Evolutionary conservation across 2,329 filamentous ascomycete genomes (phyloP), one percentile per base, ranked within the genome.

Genomic region (Lomentospora prolificans): DNA sequence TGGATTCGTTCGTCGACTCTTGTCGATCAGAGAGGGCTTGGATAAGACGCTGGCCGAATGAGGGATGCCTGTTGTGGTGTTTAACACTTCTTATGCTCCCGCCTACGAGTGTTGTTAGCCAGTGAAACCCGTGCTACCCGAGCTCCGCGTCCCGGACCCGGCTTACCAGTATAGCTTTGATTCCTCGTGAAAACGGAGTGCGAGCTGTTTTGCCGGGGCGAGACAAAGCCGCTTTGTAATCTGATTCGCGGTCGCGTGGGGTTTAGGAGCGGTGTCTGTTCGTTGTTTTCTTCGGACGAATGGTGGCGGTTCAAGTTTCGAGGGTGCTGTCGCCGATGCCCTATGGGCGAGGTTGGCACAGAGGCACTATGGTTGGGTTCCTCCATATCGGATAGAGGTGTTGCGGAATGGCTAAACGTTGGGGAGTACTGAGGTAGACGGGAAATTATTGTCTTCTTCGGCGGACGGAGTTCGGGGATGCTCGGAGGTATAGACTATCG

Each of bases 1-100:
- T 87, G 51, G 84, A 85, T 59, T 86, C 83, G 59, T 76, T 69
- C 70, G 85, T 72, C 58, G 77, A 78, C 28, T 79, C 76, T 63
- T 77, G 79, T 60, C 76, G 74, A 63, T 79, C 84, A 57, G 72
- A 74, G 57, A 88, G 73, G 55, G 81, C 85, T 58, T 78, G 79
- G 58, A 80, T 79, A 24, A 88, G 73, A 17, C 86, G 80, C 41
- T 78, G 73, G 17, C 80, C 73, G 75, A 77, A 83, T 14, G 82
- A 86, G 22, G 75, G 75, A 46, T 76, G 75, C 48, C 82, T 78
- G 62, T 72, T 79, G 66, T 85, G 79, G 62, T 82, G 72, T 58
- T 73, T 72, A 25, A 67, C 64, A 51, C 67, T 65, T 52, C 69
- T 65, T 55, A 68, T 60, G 58, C 67, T 72, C 44, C 71, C 75